Evolutionary conservation across 78 protist genomes (phyloP), one percentile per base, ranked within the genome.

Genomic region (Chrysochromulina tobinii): DNA sequence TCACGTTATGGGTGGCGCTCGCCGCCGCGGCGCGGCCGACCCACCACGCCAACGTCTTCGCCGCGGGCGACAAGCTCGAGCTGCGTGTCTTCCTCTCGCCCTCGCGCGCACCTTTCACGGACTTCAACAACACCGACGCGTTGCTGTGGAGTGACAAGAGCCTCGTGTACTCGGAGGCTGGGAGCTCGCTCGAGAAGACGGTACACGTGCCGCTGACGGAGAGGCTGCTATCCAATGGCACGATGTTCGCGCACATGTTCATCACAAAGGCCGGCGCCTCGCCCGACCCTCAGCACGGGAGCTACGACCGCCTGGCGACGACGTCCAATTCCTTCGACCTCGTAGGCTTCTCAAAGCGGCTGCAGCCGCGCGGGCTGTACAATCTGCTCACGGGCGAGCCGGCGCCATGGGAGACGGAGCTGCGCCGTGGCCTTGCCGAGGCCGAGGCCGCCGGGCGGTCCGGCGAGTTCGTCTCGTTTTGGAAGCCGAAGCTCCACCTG

Each of bases 371-470:
- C 15, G 59, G 59, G 64, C 61, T 79, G 50, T 2, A 14, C 48
- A 79, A 79, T 20, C 87, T 79, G 64, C 11, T 54, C 48, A 79
- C 87, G 17, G 61, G 61, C n/a, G 64, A 53, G 64, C 87, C 58
- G 6, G 59, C 87, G 50, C 64, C 87, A 50, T 79, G 87, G 87
- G 59, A 79, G 87, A 50, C 1, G 18, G 87, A 53, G 64, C 87
- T 79, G 64, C 12, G 7, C 0, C 58, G 50, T 0, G 61, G 61
- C 64, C 15, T 48, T 3, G 64, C 38, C 5, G 64, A 25, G 5
- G 64, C 54, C 23, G 58, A 11, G 14, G 58, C 58, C 23, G 83
- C 83, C 18, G 83, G 83, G 25, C 83, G 64, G 57, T 64, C 9
- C 2, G 50, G 12, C 58, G 50, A 23, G 87, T 54, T 0, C 17